A percentile compares a stretch with the other conserved stretches of the same genome.
Conservation (phyloP, 768 basidiomycete species). For the Boletus barrowsii region DNA sequence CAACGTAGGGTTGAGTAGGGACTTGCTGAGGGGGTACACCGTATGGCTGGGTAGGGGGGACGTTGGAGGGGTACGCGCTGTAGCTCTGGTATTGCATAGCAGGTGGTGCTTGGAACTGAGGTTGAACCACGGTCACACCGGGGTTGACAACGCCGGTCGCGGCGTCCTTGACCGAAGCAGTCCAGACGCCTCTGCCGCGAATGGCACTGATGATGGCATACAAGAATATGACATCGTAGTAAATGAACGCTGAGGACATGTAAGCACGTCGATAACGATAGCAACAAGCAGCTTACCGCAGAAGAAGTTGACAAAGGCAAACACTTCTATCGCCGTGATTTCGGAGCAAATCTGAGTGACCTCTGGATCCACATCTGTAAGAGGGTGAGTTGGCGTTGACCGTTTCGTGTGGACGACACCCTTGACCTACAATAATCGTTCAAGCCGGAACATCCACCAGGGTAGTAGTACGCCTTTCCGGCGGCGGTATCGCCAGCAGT, state of each 20-base stretch:
- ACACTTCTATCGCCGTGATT: slow-evolving; percentile 17
- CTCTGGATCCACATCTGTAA: slow-evolving; percentile 2
- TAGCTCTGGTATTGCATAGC: slow-evolving; percentile 5
- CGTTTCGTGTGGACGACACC: background rate
- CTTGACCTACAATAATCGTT: slow-evolving; percentile 7
- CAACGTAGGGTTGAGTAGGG: background rate
- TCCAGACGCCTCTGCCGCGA: slow-evolving; percentile 25
- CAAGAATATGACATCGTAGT: slow-evolving; percentile 19
- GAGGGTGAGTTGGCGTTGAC: background rate
- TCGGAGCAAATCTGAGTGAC: slow-evolving; percentile 17
- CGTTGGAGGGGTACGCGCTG: slow-evolving; percentile 1
- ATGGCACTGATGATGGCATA: slow-evolving; percentile 23
- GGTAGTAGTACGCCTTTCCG: slow-evolving; percentile 8
- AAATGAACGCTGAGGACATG: slow-evolving; percentile 21
- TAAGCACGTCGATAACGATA: background rate
- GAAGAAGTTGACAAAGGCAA: slow-evolving; percentile 24
- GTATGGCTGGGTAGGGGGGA: slow-evolving; percentile 8
- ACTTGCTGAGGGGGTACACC: slow-evolving; percentile 8
- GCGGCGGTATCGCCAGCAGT: slow-evolving; percentile 12
- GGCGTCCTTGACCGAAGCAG: slow-evolving; percentile 20
- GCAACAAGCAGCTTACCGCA: slow-evolving; percentile 16
- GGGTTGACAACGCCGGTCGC: background rate
- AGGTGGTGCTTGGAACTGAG: slow-evolving; percentile 7
- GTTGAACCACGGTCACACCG: slow-evolving; percentile 2
- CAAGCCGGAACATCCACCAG: slow-evolving; percentile 12